phyloP scores from a whole-genome alignment of 495 filamentous ascomycete species.

The Penicillium paradoxum region DNA sequence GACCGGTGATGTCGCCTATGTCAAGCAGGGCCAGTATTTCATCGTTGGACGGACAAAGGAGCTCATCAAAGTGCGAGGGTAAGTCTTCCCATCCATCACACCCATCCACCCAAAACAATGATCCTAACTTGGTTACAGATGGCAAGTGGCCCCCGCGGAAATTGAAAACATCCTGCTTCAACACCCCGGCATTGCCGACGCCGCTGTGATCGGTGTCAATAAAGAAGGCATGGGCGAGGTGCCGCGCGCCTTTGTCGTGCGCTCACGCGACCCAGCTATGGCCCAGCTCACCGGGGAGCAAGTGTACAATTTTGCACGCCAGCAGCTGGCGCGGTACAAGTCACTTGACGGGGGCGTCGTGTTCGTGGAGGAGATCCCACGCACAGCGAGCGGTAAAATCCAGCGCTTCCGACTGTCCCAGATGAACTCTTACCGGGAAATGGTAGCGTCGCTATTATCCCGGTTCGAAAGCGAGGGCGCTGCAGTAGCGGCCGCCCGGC shows the following conservation, averaged over 20 bases:
- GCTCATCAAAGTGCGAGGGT: conserved; percentile 66
- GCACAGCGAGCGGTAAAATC: conserved; percentile 76
- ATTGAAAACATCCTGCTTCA: conserved; percentile 72
- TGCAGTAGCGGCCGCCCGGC: background rate
- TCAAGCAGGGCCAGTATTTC: conserved; percentile 52
- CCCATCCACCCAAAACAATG: background rate
- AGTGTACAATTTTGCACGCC: conserved; percentile 57
- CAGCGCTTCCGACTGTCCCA: conserved; percentile 47
- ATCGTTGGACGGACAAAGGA: conserved; percentile 77
- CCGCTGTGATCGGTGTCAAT: conserved; percentile 71
- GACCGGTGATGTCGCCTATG: conserved; percentile 71
- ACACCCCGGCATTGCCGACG: conserved; percentile 64
- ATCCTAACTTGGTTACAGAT: conserved; percentile 22
- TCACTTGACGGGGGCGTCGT: conserved; percentile 64
- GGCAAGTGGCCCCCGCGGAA: conserved; percentile 84
- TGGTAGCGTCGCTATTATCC: conserved; percentile 39
- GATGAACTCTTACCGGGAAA: conserved; percentile 43
- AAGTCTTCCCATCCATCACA: conserved; percentile 6
- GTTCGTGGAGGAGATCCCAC: conserved; percentile 71
- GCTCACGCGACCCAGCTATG: conserved; percentile 24
- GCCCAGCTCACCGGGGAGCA: conserved; percentile 48
- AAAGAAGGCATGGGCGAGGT: conserved; percentile 55
- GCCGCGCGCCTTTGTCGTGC: conserved; percentile 71
- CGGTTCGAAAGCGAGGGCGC: conserved; percentile 20
- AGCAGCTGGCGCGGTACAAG: conserved; percentile 61